Evolutionary conservation across 179 eudicot genomes (phyloP), one percentile per base, ranked within the genome.

Genomic region (Patellifolia procumbens): DNA sequence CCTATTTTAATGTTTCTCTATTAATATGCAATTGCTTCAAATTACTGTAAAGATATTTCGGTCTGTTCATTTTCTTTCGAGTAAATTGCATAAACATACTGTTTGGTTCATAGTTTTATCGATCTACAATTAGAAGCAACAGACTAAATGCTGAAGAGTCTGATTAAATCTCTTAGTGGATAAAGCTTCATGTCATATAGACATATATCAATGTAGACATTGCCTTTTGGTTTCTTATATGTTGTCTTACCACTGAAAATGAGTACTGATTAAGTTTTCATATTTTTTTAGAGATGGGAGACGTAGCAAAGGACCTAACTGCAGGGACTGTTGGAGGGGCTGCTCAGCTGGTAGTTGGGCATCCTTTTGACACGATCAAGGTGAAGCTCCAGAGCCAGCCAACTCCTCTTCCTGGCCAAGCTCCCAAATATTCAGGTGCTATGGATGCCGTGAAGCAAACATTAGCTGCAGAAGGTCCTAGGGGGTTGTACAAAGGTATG

Each of bases 361-460:
- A 94, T 83, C 98, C 98, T 28, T 94, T 94, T 60, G 98, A 94
- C 73, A 94, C 98, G 43, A 92, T 94, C 84, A 94, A 94, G 84
- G 98, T 94, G 72, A 94, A 94, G 80, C 97, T 94, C 83, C 98
- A 94, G 83, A 94, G 97, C 82, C 98, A 94, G 84, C 96, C 97
- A 4, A 60, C 86, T 71, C 97, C 98, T 19, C 86, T 86, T 77
- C 96, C 98, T 4, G 98, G 98, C 46, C 94, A 87, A 74, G 80
- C 81, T 48, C 98, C 89, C 59, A 91, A 81, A 76, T 94, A 81
- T 72, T 55, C 87, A 0, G 98, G 98, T 35, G 98, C 98, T 11
- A 79, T 92, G 32, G 98, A 92, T 83, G 98, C 98, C 9, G 96
- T 94, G 72, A 89, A 67, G 76, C 90, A 94, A 81, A 94, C 98